phyloP scores from a whole-genome alignment of 306 rosid species.

The Delonix regia region DNA sequence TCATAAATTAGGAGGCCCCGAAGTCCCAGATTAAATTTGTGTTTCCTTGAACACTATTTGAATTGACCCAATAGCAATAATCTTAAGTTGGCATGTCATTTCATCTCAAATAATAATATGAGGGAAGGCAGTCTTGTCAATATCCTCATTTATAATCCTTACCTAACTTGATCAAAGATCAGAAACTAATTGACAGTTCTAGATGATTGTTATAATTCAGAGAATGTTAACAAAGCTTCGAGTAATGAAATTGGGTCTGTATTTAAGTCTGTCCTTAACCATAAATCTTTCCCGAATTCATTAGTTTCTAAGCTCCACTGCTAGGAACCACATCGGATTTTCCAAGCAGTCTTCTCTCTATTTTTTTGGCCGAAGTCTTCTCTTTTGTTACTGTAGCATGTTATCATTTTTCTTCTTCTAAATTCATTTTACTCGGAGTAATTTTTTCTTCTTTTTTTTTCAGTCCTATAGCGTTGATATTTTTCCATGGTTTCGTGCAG shows the following conservation, averaged over 20 bases:
- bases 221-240: background rate
- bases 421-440: background rate
- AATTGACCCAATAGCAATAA: conserved; percentile 48
- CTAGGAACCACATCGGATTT: background rate
- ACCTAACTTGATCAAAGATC: conserved; percentile 36
- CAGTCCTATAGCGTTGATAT: background rate
- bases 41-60: conserved; percentile 41
- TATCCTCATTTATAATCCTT: conserved; percentile 52
- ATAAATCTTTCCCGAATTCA: background rate
- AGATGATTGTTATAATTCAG: background rate
- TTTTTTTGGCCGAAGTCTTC: background rate
- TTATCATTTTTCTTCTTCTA: background rate
- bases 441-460: background rate
- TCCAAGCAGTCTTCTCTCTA: no score
- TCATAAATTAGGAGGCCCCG: conserved; percentile 64
- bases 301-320: conserved; percentile 38
- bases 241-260: conserved; percentile 1
- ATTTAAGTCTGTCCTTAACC: conserved; percentile 1
- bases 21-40: conserved; percentile 42
- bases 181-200: conserved; percentile 29
- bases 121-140: conserved; percentile 58
- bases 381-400: background rate
- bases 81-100: conserved; percentile 59
- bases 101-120: conserved; percentile 53
- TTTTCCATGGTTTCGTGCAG: conserved; percentile 58